Base-by-base conservation (phyloP, 768 basidiomycete genomes). In the Crucibulum laeve region DNA sequence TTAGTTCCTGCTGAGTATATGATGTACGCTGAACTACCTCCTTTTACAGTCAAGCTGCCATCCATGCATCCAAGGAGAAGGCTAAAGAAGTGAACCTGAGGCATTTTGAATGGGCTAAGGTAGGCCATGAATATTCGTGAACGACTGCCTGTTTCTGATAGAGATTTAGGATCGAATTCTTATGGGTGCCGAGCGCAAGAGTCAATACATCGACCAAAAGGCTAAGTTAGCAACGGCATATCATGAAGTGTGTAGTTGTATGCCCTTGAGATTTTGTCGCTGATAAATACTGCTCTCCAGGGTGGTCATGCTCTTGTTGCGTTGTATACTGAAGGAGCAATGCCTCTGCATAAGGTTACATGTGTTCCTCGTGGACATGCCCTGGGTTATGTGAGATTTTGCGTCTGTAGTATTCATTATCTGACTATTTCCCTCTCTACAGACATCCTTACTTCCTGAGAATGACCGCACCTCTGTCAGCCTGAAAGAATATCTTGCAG, bases 41-140 rank as follows among this genome's bases (percentile, higher is more conserved):
- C 32, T 37, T 32, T 24, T 44, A 22, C 43, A 84, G 83, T 55
- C 79, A 89, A 72, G 96, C 96, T 11, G 96, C 96, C 3, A 90
- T 98, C 42, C 89, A 95, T 61, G 96, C 96, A 7, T 84, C 91
- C 10, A 84, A 89, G 55, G 90, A 97, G 53, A 80, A 77, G 5
- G 84, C 80, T 33, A 74, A 69, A 38, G 74, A 79, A 48, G 92
- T 99, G 4, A 66, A 64, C 18, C 62, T 88, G 47, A 81, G 74
- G 50, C 93, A 99, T 61, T 89, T 98, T 59, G 95, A 98, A 69
- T 99, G 96, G 96, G 96, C 96, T 10, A 96, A 91, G 74, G 91
- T 88, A 47, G 42, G 47, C 32, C 43, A 25, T 45, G 25, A 30
- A 15, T 14, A 33, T 18, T 10, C 35, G 14, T n/a, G 8, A 8